These are phyloP conservation scores for Xylariaceae sp. DNA, from an alignment of 2,329 filamentous ascomycete genomes.

Conservation along the genomic window DNA sequence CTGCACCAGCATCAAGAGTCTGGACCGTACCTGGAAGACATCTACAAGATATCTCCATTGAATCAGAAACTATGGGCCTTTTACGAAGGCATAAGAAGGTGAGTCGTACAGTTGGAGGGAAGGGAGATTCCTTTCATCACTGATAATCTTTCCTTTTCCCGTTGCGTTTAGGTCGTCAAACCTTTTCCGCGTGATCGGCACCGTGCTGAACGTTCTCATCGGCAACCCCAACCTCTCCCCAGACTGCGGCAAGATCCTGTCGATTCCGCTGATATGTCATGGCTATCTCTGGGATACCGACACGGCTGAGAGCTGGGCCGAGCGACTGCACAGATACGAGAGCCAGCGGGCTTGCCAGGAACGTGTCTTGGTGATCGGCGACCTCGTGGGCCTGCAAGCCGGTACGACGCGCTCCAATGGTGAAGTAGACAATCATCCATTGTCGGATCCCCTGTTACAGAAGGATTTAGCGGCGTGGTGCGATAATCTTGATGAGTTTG, in stretches of 20 bases:
- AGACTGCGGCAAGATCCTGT: constrained; percentile 5
- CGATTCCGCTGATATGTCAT: constrained; percentile 14
- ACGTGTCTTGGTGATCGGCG: constrained; percentile 6
- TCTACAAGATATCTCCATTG: constrained; percentile 1
- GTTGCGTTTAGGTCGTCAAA: constrained; percentile 7
- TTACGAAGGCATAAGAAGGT: constrained; percentile 9
- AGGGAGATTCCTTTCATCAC: neutral
- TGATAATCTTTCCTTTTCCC: neutral
- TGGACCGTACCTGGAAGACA: neutral
- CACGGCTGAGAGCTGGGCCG: constrained; percentile 16
- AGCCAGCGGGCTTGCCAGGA: neutral
- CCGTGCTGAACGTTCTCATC: constrained; percentile 15
- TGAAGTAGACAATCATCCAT: neutral
- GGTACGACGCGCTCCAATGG: too few relatives aligned
- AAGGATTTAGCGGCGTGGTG: constrained; percentile 24
- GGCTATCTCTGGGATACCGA: constrained; percentile 22
- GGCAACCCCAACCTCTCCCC: neutral
- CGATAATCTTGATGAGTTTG: constrained; percentile 24
- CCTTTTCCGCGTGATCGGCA: constrained; percentile 16
- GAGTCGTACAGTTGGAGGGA: neutral
- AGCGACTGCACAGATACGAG: constrained; percentile 13
- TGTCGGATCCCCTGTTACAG: constrained; percentile 1
- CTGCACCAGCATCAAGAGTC: neutral
- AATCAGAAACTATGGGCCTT: constrained; percentile 4
- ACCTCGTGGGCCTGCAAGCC: neutral